phyloP scores from a whole-genome alignment of 345 rosid species.

The Eucalyptus tenuipes region DNA sequence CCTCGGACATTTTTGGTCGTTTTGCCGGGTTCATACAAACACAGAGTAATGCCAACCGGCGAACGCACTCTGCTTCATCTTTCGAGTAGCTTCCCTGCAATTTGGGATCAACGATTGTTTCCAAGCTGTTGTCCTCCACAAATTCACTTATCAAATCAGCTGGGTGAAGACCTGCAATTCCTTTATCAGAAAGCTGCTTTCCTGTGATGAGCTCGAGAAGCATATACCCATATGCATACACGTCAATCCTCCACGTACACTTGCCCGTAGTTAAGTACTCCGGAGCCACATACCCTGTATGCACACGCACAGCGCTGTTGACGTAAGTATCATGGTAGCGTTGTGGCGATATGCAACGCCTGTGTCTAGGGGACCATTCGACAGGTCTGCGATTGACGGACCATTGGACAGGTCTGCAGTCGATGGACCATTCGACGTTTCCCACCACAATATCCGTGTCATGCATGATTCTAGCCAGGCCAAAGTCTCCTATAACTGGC shows the following conservation, averaged over 20 bases:
- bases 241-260: background rate
- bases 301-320: background rate
- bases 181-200: background rate
- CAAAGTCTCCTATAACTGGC: background rate
- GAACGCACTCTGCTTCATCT: background rate
- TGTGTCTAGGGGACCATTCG: background rate
- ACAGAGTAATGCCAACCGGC: background rate
- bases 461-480: background rate
- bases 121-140: background rate
- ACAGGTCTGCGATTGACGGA: background rate
- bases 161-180: background rate
- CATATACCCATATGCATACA: background rate
- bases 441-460: background rate
- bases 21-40: background rate
- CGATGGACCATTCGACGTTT: background rate
- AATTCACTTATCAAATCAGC: background rate
- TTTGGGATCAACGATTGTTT: background rate
- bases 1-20: background rate
- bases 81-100: background rate
- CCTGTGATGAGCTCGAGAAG: background rate
- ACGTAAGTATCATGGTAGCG: background rate
- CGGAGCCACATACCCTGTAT: background rate
- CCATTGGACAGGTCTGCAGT: background rate
- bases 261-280: background rate
- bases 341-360: background rate